Conservation (phyloP, 83 land plant species). For the Picea mariana region DNA sequence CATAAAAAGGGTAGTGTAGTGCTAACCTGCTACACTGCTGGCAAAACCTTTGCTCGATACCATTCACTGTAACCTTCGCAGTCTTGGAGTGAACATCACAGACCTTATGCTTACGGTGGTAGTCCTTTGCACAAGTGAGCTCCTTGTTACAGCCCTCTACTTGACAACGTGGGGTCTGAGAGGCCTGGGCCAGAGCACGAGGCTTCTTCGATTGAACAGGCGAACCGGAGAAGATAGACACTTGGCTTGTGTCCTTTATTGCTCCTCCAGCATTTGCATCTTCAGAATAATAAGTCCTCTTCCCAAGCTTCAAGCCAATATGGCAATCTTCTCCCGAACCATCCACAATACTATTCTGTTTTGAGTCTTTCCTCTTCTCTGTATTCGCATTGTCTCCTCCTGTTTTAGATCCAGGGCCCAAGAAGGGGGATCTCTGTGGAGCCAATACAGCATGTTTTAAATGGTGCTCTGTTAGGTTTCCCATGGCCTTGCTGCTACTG, state of each 20-base stretch:
- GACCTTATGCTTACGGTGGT: conserved; percentile 55
- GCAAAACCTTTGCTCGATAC: conserved; percentile 58
- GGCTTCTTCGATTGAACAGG: conserved; percentile 15
- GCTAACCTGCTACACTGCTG: conserved; percentile 69
- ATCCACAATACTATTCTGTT: conserved; percentile 4
- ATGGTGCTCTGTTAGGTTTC: too few relatives aligned
- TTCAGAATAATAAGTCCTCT: conserved; percentile 28
- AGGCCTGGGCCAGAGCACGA: not conserved
- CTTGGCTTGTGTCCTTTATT: not conserved
- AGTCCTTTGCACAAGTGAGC: conserved; percentile 51
- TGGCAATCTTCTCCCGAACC: conserved; percentile 9
- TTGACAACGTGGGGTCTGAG: conserved; percentile 45
- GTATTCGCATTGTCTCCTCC: not conserved
- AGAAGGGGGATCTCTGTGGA: too few relatives aligned
- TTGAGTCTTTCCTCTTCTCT: not conserved
- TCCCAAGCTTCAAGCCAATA: conserved; percentile 27
- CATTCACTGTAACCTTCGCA: conserved; percentile 40
- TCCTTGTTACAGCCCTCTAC: conserved; percentile 63
- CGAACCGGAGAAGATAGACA: not conserved
- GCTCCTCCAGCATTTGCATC: not conserved
- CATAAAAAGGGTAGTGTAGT: too few relatives aligned
- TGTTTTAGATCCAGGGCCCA: not conserved
- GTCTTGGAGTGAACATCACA: conserved; percentile 53
- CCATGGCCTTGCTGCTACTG: not conserved
- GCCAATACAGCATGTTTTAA: too few relatives aligned